Evolutionary conservation across 768 basidiomycete genomes (phyloP).

Genomic region (Mycena indigotica): DNA sequence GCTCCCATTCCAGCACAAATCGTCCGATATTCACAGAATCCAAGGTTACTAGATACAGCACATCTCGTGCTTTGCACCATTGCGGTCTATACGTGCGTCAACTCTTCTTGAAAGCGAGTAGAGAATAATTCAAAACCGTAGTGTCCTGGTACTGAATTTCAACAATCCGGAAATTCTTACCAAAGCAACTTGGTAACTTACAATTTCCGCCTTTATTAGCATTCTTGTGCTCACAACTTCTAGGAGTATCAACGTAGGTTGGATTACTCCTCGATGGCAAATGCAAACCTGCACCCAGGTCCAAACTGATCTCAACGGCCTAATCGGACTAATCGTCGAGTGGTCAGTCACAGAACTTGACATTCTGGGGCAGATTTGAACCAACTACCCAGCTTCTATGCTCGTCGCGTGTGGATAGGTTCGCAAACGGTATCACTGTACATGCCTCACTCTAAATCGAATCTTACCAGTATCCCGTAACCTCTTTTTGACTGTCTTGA

Average conservation of each 20-base stretch:
- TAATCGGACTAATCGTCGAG: slow-evolving; percentile 53
- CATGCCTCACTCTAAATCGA: slow-evolving; percentile 2
- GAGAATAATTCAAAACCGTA: slow-evolving; percentile 17
- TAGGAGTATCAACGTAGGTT: slow-evolving; percentile 51
- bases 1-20: not conserved
- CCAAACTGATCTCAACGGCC: slow-evolving; percentile 55
- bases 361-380: not conserved
- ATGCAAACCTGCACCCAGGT: slow-evolving; percentile 39
- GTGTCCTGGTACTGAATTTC: slow-evolving; percentile 52
- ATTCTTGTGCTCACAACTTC: too few relatives aligned
- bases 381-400: slow-evolving; percentile 46
- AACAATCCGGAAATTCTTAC: slow-evolving; percentile 38
- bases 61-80: slow-evolving; percentile 49
- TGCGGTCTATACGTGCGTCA: slow-evolving; percentile 46
- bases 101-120: not conserved
- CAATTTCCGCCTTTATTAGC: not conserved
- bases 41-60: slow-evolving; percentile 44
- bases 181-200: slow-evolving; percentile 43
- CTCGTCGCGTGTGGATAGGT: slow-evolving; percentile 54
- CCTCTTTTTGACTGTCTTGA: slow-evolving; percentile 40
- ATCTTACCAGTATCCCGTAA: slow-evolving; percentile 45
- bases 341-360: slow-evolving; percentile 33
- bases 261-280: too few relatives aligned
- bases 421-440: slow-evolving; percentile 5
- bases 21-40: not conserved